Evolutionary conservation across 176 grass and related monocot species (phyloP).

Genomic region (maize (Zea mays)): DNA sequence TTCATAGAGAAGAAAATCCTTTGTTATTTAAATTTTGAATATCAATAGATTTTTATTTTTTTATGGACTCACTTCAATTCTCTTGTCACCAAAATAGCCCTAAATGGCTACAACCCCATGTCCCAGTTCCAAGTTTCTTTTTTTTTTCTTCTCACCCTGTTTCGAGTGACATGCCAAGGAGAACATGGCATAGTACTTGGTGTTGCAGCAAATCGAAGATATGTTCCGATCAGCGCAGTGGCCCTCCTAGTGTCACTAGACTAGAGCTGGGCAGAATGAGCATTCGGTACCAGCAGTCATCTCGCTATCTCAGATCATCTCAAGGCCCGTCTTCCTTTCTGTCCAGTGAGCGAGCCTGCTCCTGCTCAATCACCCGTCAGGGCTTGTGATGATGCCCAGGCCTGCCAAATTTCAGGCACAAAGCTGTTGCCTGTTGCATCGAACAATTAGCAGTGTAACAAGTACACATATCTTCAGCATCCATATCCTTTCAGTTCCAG

Average conservation of each 20-base stretch:
- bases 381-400: conserved; percentile 5
- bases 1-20: no score
- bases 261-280: conserved; percentile 39
- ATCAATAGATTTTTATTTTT: no score
- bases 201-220: background rate
- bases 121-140: background rate
- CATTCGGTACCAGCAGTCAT: conserved; percentile 39
- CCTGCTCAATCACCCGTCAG: background rate
- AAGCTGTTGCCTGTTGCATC: background rate
- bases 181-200: conserved; percentile 7
- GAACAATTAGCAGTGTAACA: background rate
- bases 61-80: no score
- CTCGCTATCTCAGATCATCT: conserved; percentile 37
- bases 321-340: conserved; percentile 25
- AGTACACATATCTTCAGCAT: conserved; percentile 15
- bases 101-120: no score
- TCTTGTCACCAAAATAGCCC: no score
- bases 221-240: background rate
- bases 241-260: background rate
- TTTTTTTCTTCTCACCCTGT: background rate
- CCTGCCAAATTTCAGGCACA: conserved; percentile 25
- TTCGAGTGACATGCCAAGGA: background rate
- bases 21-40: no score
- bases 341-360: conserved; percentile 8
- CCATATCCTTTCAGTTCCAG: background rate